Evolutionary conservation across 2,329 filamentous ascomycete species (phyloP), one percentile per base, ranked within the genome.

Genomic region (Monilinia polystroma): DNA sequence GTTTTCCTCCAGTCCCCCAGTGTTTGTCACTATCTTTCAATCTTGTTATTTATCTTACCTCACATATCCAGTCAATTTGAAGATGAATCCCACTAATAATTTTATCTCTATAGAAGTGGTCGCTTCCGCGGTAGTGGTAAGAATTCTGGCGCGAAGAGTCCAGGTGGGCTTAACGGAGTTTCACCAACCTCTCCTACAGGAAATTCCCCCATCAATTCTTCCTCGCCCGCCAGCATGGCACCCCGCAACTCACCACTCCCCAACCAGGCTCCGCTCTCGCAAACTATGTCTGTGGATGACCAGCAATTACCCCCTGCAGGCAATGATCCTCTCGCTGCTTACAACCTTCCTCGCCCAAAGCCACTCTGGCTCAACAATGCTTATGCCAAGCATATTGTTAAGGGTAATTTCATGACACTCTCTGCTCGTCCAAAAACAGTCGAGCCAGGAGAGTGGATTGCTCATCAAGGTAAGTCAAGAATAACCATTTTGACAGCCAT

Each of bases 331-430:
- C 81, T 88, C 71, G 80, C 81, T 72, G 81, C 81, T 16, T 88
- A 88, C 75, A 86, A 89, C 72, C 81, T 91, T 68, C 89, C 89
- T 68, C 84, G 86, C 52, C 85, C 86, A 43, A 81, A 87, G 68
- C 91, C 91, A 20, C 80, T 91, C 69, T 93, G 91, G 87, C 86
- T 93, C 74, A 89, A 91, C 75, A 84, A 89, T 66, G 81, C 87
- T 69, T 90, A 91, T 76, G 89, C 90, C 65, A 91, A 90, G 76
- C 88, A 96, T 75, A 96, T 97, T 71, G 93, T 97, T 75, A 96
- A 94, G 81, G 94, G 94, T 68, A 98, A 97, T 81, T 97, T 98
- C 77, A 92, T 97, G 89, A 97, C 94, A 14, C 81, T 98, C 68
- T 96, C 93, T 74, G 92, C 93, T 60, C 90, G 93, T 76, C 94